Conservation (phyloP, 176 grass and related monocot species). For the Aechmea fasciata region DNA sequence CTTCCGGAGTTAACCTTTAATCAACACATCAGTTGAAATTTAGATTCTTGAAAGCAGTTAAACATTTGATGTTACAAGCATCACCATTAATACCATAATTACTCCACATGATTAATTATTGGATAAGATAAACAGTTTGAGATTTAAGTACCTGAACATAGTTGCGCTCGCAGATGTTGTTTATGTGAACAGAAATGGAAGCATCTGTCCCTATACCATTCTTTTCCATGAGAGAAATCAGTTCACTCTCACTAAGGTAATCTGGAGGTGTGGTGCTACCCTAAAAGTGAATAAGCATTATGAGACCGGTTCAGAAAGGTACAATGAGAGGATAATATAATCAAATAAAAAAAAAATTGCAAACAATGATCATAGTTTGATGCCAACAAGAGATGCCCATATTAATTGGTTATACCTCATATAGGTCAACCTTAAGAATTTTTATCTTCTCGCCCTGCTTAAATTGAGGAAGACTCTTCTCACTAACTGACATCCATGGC, state of each 20-base stretch:
- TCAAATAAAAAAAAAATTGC: conserved; percentile 7
- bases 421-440: conserved; percentile 75
- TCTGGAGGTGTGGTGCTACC: conserved; percentile 81
- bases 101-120: conserved; percentile 1
- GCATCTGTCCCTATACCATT: conserved; percentile 91
- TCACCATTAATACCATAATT: not conserved
- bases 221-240: conserved; percentile 98
- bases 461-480: conserved; percentile 71
- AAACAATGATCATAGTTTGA: not conserved
- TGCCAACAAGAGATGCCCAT: too few relatives aligned
- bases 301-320: not conserved
- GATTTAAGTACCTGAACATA: conserved; percentile 67
- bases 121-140: not conserved
- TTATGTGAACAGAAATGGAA: conserved; percentile 96
- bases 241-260: conserved; percentile 93
- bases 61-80: not conserved
- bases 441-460: conserved; percentile 46
- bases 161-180: conserved; percentile 91
- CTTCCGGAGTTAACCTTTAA: conserved; percentile 83
- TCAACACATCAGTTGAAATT: conserved; percentile 24
- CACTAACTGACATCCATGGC: conserved; percentile 83
- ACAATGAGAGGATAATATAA: not conserved
- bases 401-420: conserved; percentile 44
- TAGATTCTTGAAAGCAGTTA: not conserved
- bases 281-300: conserved; percentile 20